Percentiles rank a stretch among this genome's conserved stretches.
These are phyloP conservation scores for Dendrobium nobile DNA, from an alignment of 106 monocot species.

Conservation along the genomic window DNA sequence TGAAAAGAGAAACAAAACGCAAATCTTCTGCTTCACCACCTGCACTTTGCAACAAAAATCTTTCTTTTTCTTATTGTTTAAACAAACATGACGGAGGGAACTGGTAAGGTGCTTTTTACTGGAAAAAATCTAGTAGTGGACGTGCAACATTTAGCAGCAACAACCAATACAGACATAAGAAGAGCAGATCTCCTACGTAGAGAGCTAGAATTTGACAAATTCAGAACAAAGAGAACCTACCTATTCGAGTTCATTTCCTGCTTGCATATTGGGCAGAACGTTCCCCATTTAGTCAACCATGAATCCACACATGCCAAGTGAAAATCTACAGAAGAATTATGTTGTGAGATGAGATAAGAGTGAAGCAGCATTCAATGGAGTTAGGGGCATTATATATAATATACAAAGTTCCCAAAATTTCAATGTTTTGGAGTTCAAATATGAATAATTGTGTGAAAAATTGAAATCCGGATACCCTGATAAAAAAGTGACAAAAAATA, in stretches of 20 bases:
- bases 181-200: background rate
- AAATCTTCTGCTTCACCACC: too few relatives aligned
- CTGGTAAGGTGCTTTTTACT: too few relatives aligned
- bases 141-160: too few relatives aligned
- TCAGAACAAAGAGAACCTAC: background rate
- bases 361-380: background rate
- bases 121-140: too few relatives aligned
- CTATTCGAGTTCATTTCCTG: slow-evolving; percentile 37
- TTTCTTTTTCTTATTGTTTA: too few relatives aligned
- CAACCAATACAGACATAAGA: too few relatives aligned
- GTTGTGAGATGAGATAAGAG: background rate
- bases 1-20: too few relatives aligned
- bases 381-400: background rate
- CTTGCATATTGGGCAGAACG: slow-evolving; percentile 84
- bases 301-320: slow-evolving; percentile 74
- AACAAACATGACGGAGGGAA: too few relatives aligned
- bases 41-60: too few relatives aligned
- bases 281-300: slow-evolving; percentile 93
- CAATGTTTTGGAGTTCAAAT: background rate
- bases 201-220: background rate
- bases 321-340: slow-evolving; percentile 53
- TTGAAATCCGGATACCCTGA: background rate
- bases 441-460: background rate
- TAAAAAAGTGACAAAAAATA: background rate
- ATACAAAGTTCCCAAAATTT: background rate